Percentiles rank a stretch among this genome's conserved stretches.
Evolutionary conservation across 75 land plant genomes (phyloP).

Genomic region (Ceratopteris richardii): DNA sequence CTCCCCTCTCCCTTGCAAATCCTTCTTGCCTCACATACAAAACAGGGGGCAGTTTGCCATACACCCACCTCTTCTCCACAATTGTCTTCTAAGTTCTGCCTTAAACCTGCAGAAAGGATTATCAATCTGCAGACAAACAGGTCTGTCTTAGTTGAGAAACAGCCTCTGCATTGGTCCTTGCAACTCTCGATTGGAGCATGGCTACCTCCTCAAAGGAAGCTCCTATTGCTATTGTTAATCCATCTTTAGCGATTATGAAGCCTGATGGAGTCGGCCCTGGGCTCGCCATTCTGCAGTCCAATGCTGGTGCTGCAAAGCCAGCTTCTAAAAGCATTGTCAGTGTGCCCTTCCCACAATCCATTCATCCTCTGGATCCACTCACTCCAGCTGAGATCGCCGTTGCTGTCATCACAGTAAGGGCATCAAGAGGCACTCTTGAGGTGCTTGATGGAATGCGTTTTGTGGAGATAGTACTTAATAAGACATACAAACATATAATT

Average conservation of each 20-base stretch:
- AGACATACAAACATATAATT: slow-evolving; percentile 78
- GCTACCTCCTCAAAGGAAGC: background rate
- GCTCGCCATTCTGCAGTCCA: slow-evolving; percentile 4
- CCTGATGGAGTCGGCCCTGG: slow-evolving; percentile 17
- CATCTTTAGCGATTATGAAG: slow-evolving; percentile 3
- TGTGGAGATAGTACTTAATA: slow-evolving; percentile 71
- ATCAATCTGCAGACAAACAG: no score
- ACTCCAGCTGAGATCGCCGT: slow-evolving; percentile 86
- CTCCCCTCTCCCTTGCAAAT: slow-evolving; percentile 56
- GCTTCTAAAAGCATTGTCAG: slow-evolving; percentile 19
- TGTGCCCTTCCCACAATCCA: background rate
- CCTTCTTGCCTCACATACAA: slow-evolving; percentile 75
- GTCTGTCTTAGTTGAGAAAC: slow-evolving; percentile 6
- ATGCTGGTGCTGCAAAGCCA: slow-evolving; percentile 29
- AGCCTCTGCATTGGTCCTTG: slow-evolving; percentile 22
- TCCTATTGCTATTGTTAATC: slow-evolving; percentile 1
- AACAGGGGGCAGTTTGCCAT: slow-evolving; percentile 55
- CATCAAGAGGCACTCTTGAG: slow-evolving; percentile 95
- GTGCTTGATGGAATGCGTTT: slow-evolving; percentile 97
- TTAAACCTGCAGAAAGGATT: background rate
- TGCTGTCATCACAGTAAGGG: slow-evolving; percentile 87
- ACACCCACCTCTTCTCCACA: slow-evolving; percentile 5
- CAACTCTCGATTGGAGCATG: slow-evolving; percentile 4
- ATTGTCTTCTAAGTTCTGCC: background rate
- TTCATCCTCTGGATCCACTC: slow-evolving; percentile 93